Conservation (phyloP, 805 yeast genomes). For the Kockiozyma suomiensis region DNA sequence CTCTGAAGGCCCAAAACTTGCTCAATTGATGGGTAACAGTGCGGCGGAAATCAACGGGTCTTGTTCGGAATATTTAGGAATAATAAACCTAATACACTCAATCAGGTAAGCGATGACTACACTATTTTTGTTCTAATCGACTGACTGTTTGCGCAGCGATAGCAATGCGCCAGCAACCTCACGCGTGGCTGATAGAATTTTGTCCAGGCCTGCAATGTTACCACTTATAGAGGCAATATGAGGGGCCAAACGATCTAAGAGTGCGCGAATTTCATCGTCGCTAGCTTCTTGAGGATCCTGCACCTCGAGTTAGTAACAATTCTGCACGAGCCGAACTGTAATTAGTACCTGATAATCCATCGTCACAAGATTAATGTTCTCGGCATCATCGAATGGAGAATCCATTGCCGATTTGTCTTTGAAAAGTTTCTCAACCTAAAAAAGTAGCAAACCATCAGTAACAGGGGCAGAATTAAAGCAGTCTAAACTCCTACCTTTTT, state of each 20-base stretch:
- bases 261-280: constrained; percentile 10
- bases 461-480: neutral
- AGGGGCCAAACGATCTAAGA: constrained; percentile 11
- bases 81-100: neutral
- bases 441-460: neutral
- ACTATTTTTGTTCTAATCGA: too few species aligned
- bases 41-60: constrained; percentile 14
- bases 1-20: too few species aligned
- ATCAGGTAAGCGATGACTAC: neutral
- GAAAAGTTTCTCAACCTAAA: constrained; percentile 11
- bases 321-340: neutral
- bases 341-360: constrained; percentile 1
- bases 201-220: constrained; percentile 23
- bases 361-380: constrained; percentile 7
- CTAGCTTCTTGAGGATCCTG: constrained; percentile 12
- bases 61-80: constrained; percentile 4
- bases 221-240: constrained; percentile 16
- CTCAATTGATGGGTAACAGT: neutral
- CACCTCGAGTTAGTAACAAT: neutral
- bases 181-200: constrained; percentile 11
- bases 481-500: constrained; percentile 14
- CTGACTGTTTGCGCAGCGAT: neutral
- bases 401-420: neutral
- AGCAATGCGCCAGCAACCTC: constrained; percentile 5
- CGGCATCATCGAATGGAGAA: constrained; percentile 15